Evolutionary conservation across 1,284 basidiomycete genomes (phyloP).

Genomic region (Malassezia obtusa): DNA sequence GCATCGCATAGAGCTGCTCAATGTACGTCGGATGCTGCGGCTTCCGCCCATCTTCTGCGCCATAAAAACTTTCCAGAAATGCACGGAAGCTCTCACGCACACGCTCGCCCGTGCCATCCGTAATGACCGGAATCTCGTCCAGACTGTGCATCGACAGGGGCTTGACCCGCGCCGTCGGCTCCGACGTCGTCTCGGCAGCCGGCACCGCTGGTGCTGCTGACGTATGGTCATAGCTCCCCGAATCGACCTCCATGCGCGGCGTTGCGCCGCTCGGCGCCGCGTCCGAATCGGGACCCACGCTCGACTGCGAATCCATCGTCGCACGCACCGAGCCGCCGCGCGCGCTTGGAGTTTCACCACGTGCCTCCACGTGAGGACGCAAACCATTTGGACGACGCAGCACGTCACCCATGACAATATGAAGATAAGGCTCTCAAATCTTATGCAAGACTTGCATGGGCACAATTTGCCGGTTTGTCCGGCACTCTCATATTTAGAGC

Average conservation of each 20-base stretch:
- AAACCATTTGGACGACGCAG: not conserved
- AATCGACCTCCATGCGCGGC: conserved; percentile 8
- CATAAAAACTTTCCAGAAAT: conserved; percentile 68
- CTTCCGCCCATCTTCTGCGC: not conserved
- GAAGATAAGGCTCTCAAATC: too few relatives aligned
- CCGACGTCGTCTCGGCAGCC: not conserved
- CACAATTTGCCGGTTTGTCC: too few relatives aligned
- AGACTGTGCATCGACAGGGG: conserved; percentile 29
- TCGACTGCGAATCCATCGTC: conserved; percentile 11
- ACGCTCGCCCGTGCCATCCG: conserved; percentile 83
- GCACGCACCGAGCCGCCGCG: not conserved
- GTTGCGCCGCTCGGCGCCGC: conserved; percentile 4
- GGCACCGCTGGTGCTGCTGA: not conserved
- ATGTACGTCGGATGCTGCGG: conserved; percentile 59
- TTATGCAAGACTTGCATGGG: not conserved
- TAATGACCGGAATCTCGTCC: conserved; percentile 66
- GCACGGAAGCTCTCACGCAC: conserved; percentile 79
- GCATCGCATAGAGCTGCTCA: conserved; percentile 83
- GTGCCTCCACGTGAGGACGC: not conserved
- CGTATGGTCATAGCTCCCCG: conserved; percentile 3
- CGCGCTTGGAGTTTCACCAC: not conserved
- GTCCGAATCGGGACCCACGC: conserved; percentile 1
- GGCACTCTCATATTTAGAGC: too few relatives aligned
- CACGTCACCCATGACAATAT: too few relatives aligned
- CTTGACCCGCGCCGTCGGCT: conserved; percentile 21